A percentile compares a stretch with the other conserved stretches of the same genome.
Evolutionary conservation across 2,329 filamentous ascomycete genomes (phyloP).

Genomic region (Lecanoromycetidae sp.): DNA sequence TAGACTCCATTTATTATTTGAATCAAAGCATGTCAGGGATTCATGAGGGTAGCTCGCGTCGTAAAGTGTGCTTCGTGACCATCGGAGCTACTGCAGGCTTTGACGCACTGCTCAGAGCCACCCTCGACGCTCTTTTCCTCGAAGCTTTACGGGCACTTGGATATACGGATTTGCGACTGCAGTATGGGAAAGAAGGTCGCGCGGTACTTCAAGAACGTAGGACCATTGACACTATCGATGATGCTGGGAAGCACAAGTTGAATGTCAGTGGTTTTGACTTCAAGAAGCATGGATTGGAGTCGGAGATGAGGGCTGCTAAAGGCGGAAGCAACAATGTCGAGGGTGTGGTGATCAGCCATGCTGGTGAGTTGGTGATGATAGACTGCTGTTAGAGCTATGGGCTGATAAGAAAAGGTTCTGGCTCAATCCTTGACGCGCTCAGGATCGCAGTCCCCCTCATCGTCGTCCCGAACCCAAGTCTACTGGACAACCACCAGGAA

Average conservation of each 20-base stretch:
- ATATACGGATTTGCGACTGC: slow-evolving; percentile 63
- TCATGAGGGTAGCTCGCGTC: slow-evolving; percentile 9
- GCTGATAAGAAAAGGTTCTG: slow-evolving; percentile 73
- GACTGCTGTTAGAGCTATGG: background rate
- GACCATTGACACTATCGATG: slow-evolving; percentile 20
- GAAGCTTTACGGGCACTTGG: slow-evolving; percentile 42
- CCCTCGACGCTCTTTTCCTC: slow-evolving; percentile 53
- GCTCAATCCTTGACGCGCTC: slow-evolving; percentile 74
- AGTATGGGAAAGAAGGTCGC: slow-evolving; percentile 62
- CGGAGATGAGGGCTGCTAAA: slow-evolving; percentile 45
- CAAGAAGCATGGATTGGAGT: slow-evolving; percentile 45
- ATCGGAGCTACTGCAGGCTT: slow-evolving; percentile 88
- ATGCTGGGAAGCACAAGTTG: slow-evolving; percentile 33
- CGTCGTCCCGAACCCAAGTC: slow-evolving; percentile 70
- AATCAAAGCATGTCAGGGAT: slow-evolving; percentile 3
- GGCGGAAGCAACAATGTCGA: slow-evolving; percentile 32
- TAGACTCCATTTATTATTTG: background rate
- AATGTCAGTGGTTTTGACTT: slow-evolving; percentile 54
- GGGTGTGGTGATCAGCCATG: slow-evolving; percentile 78
- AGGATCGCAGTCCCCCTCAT: slow-evolving; percentile 64
- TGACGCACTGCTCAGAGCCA: slow-evolving; percentile 53
- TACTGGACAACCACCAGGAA: slow-evolving; percentile 83
- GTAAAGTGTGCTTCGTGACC: slow-evolving; percentile 63
- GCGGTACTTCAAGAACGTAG: slow-evolving; percentile 37
- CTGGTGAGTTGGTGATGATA: slow-evolving; percentile 59